Base-by-base conservation (phyloP, 1,139 yeast genomes). In the Scheffersomyces lignicola region DNA sequence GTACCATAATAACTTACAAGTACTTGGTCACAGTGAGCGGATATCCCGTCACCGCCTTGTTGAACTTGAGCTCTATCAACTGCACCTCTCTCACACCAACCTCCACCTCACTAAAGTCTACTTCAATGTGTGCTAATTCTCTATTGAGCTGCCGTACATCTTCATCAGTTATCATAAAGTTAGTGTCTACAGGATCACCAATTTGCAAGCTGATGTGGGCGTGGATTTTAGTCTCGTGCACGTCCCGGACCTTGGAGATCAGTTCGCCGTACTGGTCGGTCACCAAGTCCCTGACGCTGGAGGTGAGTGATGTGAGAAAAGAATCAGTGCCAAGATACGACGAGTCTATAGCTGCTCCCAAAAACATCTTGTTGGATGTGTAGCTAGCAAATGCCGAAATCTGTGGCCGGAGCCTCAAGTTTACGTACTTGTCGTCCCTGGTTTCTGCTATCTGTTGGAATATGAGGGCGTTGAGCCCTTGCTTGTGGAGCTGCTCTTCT, bases 1-100 rank as follows among this genome's bases (percentile, higher is more conserved):
- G n/a, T n/a, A n/a, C n/a, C n/a, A n/a, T n/a, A n/a, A n/a, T n/a
- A n/a, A n/a, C n/a, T n/a, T n/a, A n/a, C n/a, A n/a, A n/a, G n/a
- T n/a, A n/a, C n/a, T n/a, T n/a, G n/a, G n/a, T n/a, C n/a, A n/a
- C n/a, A n/a, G n/a, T n/a, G n/a, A n/a, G n/a, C n/a, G n/a, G n/a
- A n/a, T n/a, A n/a, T n/a, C n/a, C n/a, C n/a, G n/a, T n/a, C n/a
- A n/a, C n/a, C n/a, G n/a, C n/a, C n/a, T n/a, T n/a, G n/a, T n/a
- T n/a, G n/a, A n/a, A n/a, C 25, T 28, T 28, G 24, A 11, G 14
- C 10, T 12, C 16, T 9, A 7, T 17, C 14, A 9, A 17, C 8
- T 17, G 13, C 50, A 0, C 76, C 10, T 33, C 24, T 28, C 29
- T 28, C 5, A 27, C 17, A 13, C 21, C 16, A n/a, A 33, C 18